Base-by-base conservation (phyloP, 169 alveolate species). In the Eimeria praecox region DNA sequence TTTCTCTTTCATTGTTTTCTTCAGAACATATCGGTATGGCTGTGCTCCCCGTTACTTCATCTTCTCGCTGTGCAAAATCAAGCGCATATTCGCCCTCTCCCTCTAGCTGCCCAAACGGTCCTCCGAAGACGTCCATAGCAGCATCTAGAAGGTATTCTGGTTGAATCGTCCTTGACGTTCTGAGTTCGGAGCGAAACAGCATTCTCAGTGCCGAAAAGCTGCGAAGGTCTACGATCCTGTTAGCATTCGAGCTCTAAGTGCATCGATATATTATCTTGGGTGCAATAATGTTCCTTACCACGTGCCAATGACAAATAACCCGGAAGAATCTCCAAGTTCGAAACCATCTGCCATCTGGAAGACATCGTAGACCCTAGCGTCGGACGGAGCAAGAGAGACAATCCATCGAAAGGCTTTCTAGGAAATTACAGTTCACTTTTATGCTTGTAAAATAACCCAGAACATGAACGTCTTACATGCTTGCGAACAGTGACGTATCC, bases 401-500 rank as follows among this genome's bases (percentile, higher is more conserved):
- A 78, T 78, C 89, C 89, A 42, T 44, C 89, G 59, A 5, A 78
- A 78, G 16, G 89, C 89, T 46, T 78, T 78, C 89, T 78, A 49
- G 33, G 64, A 42, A 24, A 0, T 38, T 18, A 22, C 59, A 14
- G 12, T 27, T 42, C 42, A 22, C 2, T 78, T 38, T 75, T 20
- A n/a, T 44, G 44, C 38, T 1, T 6, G 12, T 40, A 24, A 22
- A 78, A 8, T 64, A 3, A 30, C 59, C 14, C 62, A 42, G 59
- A 40, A 27, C 20, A 33, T 18, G 62, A 38, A 56, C 20, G 24
- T 27, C 64, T 12, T 78, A 78, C 89, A 42, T 78, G 89, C 22
- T 78, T 78, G 64, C 89, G 89, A 78, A 78, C 64, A 10, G 89
- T 78, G 89, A 78, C 89, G 27, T 24, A 78, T 44, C 89, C 89